Conservation (phyloP, 2,329 filamentous ascomycete genomes). For the Aspergillus sp. region DNA sequence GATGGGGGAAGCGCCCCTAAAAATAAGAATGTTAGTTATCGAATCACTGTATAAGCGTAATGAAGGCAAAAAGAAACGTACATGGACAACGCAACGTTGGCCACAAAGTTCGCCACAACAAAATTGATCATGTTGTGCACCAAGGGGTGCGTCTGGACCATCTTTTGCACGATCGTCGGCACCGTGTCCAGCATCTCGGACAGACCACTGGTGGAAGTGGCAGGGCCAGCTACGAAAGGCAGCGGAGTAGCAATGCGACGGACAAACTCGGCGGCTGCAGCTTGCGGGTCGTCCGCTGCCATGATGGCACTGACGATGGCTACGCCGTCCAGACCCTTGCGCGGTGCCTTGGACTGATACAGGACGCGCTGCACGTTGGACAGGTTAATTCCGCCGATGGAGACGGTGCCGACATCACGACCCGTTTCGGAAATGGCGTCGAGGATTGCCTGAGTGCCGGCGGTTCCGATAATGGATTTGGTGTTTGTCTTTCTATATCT, state of each 20-base stretch:
- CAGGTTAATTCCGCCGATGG: constrained; percentile 84
- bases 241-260: constrained; percentile 51
- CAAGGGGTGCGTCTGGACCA: constrained; percentile 67
- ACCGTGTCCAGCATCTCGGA: constrained; percentile 34
- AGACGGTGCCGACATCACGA: constrained; percentile 57
- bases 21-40: background rate
- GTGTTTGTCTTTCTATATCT: constrained; percentile 74
- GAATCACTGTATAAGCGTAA: background rate
- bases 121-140: constrained; percentile 98
- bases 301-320: constrained; percentile 90
- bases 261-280: constrained; percentile 60
- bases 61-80: constrained; percentile 23
- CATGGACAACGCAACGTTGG: constrained; percentile 81
- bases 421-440: constrained; percentile 53
- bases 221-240: constrained; percentile 31
- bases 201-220: constrained; percentile 25
- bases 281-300: constrained; percentile 65
- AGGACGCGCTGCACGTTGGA: constrained; percentile 72
- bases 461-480: constrained; percentile 74
- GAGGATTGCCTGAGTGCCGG: constrained; percentile 68
- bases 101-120: constrained; percentile 92
- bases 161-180: constrained; percentile 55
- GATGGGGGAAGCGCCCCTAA: constrained; percentile 77
- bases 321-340: constrained; percentile 71
- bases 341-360: constrained; percentile 61